These are phyloP conservation scores for Thermoascus crustaceus DNA, from an alignment of 2,329 filamentous ascomycete genomes.

Conservation along the genomic window DNA sequence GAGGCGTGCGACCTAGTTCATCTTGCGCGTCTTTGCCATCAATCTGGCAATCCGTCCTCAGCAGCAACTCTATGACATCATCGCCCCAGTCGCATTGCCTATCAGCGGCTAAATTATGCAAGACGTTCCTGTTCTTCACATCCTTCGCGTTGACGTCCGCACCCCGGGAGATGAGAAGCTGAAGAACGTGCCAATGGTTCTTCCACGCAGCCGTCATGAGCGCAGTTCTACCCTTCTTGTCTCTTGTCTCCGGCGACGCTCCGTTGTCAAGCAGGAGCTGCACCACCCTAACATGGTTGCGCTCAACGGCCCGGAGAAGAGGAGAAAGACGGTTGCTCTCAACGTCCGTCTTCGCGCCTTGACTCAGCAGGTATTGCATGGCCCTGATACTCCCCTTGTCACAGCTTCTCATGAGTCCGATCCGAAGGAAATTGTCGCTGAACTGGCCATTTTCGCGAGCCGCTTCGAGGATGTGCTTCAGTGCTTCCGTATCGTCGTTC, in stretches of 20 bases:
- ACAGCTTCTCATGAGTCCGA: constrained; percentile 34
- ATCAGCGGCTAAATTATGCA: constrained; percentile 40
- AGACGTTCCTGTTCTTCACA: constrained; percentile 20
- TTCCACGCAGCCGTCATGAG: constrained; percentile 39
- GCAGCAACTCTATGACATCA: constrained; percentile 35
- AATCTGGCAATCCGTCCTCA: constrained; percentile 32
- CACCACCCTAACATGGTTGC: constrained; percentile 36
- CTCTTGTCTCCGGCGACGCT: constrained; percentile 25
- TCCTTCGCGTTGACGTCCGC: constrained; percentile 30
- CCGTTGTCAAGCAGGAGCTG: constrained; percentile 34
- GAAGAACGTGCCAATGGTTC: constrained; percentile 32
- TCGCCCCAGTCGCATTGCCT: constrained; percentile 42
- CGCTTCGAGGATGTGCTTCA: constrained; percentile 23
- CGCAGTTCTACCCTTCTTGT: constrained; percentile 39
- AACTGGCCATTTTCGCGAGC: constrained; percentile 29
- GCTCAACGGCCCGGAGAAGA: constrained; percentile 31
- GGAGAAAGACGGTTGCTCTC: constrained; percentile 23
- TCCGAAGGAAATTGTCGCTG: constrained; percentile 30
- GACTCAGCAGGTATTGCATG: constrained; percentile 28
- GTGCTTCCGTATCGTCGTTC: constrained; percentile 26
- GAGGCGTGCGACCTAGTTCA: constrained; percentile 43
- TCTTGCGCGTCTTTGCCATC: constrained; percentile 35
- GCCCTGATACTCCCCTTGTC: constrained; percentile 27
- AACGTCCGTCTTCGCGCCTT: constrained; percentile 32
- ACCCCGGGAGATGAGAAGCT: constrained; percentile 28